These are phyloP conservation scores for Onygena corvina DNA, from an alignment of 2,329 filamentous ascomycete genomes.

Conservation along the genomic window DNA sequence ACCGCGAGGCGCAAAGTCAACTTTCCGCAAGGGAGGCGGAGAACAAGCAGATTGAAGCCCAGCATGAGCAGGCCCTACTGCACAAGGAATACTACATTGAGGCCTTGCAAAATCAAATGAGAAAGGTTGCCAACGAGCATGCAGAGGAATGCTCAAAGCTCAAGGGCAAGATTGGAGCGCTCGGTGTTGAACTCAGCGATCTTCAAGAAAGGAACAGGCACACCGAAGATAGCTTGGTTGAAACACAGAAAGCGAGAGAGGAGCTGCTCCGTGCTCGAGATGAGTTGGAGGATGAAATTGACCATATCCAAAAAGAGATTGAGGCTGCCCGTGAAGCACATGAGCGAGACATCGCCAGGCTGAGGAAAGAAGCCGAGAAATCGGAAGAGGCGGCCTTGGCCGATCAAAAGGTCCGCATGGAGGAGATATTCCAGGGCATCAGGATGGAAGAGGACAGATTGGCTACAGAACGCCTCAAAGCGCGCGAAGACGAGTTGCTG, in stretches of 20 bases:
- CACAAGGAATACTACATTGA: conserved; percentile 44
- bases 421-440: conserved; percentile 39
- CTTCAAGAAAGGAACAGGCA: conserved; percentile 44
- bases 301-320: conserved; percentile 27
- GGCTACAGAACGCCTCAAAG: conserved; percentile 27
- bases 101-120: conserved; percentile 40
- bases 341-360: conserved; percentile 34
- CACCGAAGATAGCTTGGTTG: conserved; percentile 36
- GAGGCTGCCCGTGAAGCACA: conserved; percentile 29
- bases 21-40: conserved; percentile 39
- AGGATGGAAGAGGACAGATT: conserved; percentile 33
- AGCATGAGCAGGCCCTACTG: conserved; percentile 41
- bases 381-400: conserved; percentile 25
- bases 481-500: conserved; percentile 34
- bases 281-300: conserved; percentile 34
- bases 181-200: conserved; percentile 40
- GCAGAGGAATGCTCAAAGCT: conserved; percentile 37
- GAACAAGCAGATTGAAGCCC: conserved; percentile 37
- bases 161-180: conserved; percentile 35
- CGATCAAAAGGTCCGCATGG: conserved; percentile 36
- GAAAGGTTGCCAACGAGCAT: conserved; percentile 39
- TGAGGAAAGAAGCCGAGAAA: conserved; percentile 31
- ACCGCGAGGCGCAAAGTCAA: conserved; percentile 41
- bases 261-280: conserved; percentile 35
- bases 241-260: conserved; percentile 35